phyloP scores from a whole-genome alignment of 306 rosid genomes.

The Oemleria cerasiformis region DNA sequence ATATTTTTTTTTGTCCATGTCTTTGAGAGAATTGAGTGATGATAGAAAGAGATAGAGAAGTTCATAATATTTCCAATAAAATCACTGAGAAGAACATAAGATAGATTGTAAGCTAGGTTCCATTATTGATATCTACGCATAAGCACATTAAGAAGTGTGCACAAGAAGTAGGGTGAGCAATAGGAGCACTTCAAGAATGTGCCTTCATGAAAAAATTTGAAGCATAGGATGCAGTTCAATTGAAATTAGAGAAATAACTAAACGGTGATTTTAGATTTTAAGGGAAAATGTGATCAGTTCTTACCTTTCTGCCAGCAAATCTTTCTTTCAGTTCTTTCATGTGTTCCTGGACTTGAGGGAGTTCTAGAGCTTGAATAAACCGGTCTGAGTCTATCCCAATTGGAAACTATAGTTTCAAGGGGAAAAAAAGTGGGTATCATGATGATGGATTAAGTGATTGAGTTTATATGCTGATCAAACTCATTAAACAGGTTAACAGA shows the following conservation, averaged over 20 bases:
- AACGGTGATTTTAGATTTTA: constrained; percentile 1
- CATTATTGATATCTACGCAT: no score
- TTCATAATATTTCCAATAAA: no score
- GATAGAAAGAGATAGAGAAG: no score
- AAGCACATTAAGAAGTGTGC: neutral
- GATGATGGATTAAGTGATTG: constrained; percentile 27
- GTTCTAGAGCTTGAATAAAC: constrained; percentile 77
- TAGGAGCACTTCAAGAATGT: neutral
- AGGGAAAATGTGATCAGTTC: constrained; percentile 15
- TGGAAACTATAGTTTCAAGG: constrained; percentile 73
- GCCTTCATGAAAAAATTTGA: neutral
- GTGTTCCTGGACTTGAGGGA: constrained; percentile 81
- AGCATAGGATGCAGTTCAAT: neutral
- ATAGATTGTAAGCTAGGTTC: no score
- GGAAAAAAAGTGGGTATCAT: constrained; percentile 22
- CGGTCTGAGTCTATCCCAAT: constrained; percentile 90
- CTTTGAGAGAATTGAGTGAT: no score
- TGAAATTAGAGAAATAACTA: neutral
- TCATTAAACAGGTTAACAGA: constrained; percentile 13
- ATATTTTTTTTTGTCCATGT: no score
- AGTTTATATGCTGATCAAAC: constrained; percentile 10
- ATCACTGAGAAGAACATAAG: no score
- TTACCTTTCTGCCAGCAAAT: constrained; percentile 88
- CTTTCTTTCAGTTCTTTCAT: constrained; percentile 80
- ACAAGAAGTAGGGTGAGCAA: neutral